Conservation (phyloP, 192 early-diverging fungal species). For the Phlyctochytrium bullatum region DNA sequence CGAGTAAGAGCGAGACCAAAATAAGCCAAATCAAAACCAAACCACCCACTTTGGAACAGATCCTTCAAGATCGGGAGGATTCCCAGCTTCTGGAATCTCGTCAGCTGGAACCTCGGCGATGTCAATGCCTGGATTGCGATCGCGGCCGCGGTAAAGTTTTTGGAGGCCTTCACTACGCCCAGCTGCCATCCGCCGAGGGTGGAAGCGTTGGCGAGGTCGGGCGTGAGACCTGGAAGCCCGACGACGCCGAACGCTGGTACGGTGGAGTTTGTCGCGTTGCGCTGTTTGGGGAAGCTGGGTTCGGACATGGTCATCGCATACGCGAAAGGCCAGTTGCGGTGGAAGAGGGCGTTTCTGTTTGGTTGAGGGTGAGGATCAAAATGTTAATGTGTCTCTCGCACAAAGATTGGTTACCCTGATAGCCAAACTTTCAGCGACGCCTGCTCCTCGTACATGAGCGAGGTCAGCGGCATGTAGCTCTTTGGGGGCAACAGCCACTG, state of each 20-base stretch:
- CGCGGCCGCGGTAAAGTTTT: slow-evolving; percentile 6
- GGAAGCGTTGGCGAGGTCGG: neutral
- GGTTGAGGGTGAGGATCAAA: no score
- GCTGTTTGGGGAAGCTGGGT: neutral
- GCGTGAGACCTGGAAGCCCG: neutral
- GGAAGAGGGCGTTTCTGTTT: slow-evolving; percentile 16
- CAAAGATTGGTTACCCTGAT: neutral
- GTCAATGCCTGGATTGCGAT: slow-evolving; percentile 9
- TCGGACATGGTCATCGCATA: neutral
- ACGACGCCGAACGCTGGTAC: neutral
- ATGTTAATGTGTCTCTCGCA: no score
- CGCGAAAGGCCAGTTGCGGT: slow-evolving; percentile 16
- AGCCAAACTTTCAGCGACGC: neutral
- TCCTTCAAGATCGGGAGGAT: slow-evolving; percentile 20
- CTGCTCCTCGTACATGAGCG: neutral
- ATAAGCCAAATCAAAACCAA: neutral
- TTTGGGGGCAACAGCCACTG: slow-evolving; percentile 2
- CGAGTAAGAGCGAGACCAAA: no score
- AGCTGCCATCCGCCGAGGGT: slow-evolving; percentile 35
- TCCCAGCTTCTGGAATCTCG: slow-evolving; percentile 7
- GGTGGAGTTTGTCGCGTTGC: neutral
- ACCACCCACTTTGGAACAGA: slow-evolving; percentile 23
- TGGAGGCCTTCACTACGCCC: slow-evolving; percentile 16
- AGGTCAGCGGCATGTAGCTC: neutral
- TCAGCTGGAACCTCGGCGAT: slow-evolving; percentile 5